Evolutionary conservation across 441 rosid species (phyloP).

Genomic region (Mallotus japonicus): DNA sequence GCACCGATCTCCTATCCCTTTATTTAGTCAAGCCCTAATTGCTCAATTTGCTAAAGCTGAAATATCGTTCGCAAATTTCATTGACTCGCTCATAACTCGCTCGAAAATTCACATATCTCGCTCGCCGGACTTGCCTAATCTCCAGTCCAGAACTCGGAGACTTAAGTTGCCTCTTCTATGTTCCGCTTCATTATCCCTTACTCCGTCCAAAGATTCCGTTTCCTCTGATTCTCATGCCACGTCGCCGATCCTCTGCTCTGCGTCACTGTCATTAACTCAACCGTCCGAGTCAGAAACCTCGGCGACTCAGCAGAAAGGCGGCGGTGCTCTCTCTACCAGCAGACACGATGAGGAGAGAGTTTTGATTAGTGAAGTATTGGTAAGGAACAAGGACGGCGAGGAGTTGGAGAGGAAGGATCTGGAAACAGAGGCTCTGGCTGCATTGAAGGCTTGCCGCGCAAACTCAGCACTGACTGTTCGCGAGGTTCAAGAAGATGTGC

Average conservation of each 20-base stretch:
- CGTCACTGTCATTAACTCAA: conserved; percentile 40
- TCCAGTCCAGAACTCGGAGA: background rate
- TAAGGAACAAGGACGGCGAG: conserved; percentile 86
- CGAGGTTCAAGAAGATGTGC: conserved; percentile 93
- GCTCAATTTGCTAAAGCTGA: conserved; percentile 41
- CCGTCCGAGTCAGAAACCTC: conserved; percentile 26
- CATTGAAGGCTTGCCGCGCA: conserved; percentile 71
- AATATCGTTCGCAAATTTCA: conserved; percentile 35
- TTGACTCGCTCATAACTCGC: conserved; percentile 40
- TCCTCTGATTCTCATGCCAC: background rate
- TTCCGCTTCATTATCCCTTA: conserved; percentile 24
- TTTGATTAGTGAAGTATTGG: conserved; percentile 81
- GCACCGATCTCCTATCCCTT: conserved; percentile 6
- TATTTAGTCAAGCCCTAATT: conserved; percentile 29
- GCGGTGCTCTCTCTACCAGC: conserved; percentile 27
- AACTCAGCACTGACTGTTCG: conserved; percentile 76
- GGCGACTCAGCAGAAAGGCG: conserved; percentile 38
- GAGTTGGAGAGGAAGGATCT: conserved; percentile 90
- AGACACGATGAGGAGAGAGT: conserved; percentile 77
- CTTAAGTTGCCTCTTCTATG: conserved; percentile 27
- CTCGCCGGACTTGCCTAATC: background rate
- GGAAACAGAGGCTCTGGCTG: conserved; percentile 75
- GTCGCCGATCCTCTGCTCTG: conserved; percentile 35
- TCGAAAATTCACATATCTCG: conserved; percentile 8
- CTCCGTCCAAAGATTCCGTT: conserved; percentile 1